Evolutionary conservation across 352 stramenopile species (phyloP), one percentile per base, ranked within the genome.

Genomic region (Phytopythium helicoides): DNA sequence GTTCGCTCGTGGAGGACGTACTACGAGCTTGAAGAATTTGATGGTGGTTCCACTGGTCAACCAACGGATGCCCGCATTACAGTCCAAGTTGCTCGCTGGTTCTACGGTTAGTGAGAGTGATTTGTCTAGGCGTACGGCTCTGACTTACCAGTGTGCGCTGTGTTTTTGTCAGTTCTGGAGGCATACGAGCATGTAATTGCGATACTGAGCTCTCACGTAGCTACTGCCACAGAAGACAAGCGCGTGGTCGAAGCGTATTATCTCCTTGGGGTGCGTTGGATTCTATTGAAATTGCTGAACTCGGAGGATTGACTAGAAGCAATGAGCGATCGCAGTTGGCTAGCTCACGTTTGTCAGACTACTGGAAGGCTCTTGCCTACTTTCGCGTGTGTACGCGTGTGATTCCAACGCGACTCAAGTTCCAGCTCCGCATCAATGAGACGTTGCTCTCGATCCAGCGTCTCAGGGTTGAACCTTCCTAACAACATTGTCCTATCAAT

Each of bases 51-150:
- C 18, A 37, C 7, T 22, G 41, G 12, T 3, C 3, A 19, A n/a
- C 23, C 22, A 15, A 25, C 10, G 4, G 18, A 50, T 12, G 50
- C 46, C 21, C 52, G 61, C 11, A n/a, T 38, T n/a, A 9, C 23
- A 23, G 51, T 93, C 26, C 79, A 90, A 46, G 40, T 87, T 10
- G 72, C 71, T 12, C 58, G 82, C n/a, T 93, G 82, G 82, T 80
- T 90, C 37, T 93, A 85, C 51, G 61, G 82, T 90, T 59, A 60
- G 70, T 44, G 9, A 23, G 3, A 57, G 25, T 26, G 3, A 9
- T 5, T 34, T 52, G 12, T 16, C 19, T 38, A 19, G 15, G 18
- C 12, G 22, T 10, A 14, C 14, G 14, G 18, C 11, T 19, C 37
- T 6, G 3, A 35, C 36, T 46, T 47, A 4, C 15, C 31, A 42